Evolutionary conservation across 2,329 filamentous ascomycete genomes (phyloP).

Genomic region (Achaetomium macrosporum): DNA sequence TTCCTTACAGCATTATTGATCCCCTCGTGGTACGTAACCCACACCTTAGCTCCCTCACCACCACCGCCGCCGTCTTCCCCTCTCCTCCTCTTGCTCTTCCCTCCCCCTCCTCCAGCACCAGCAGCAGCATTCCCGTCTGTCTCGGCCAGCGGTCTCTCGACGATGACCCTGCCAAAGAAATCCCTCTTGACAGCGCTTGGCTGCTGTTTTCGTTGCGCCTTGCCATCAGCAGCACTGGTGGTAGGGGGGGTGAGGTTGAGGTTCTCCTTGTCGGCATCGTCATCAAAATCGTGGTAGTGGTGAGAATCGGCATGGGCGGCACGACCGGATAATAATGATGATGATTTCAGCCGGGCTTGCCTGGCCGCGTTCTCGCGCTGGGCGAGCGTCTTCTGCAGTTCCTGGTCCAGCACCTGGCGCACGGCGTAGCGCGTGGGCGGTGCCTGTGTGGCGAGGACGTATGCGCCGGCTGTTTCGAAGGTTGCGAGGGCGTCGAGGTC

Average conservation of each 20-base stretch:
- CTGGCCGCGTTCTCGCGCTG: slow-evolving; percentile 61
- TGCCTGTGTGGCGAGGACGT: slow-evolving; percentile 50
- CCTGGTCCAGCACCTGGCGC: slow-evolving; percentile 86
- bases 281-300: slow-evolving; percentile 9
- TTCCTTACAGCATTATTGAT: slow-evolving; percentile 90
- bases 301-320: slow-evolving; percentile 23
- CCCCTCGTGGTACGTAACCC: slow-evolving; percentile 87
- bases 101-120: neutral
- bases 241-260: too few species aligned
- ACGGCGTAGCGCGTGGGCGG: slow-evolving; percentile 87
- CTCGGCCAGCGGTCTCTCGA: slow-evolving; percentile 34
- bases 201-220: slow-evolving; percentile 27
- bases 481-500: slow-evolving; percentile 71
- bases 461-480: slow-evolving; percentile 62
- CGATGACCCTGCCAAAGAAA: slow-evolving; percentile 76
- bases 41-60: slow-evolving; percentile 48
- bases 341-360: slow-evolving; percentile 54
- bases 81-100: slow-evolving; percentile 32
- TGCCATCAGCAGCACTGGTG: neutral
- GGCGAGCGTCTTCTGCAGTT: slow-evolving; percentile 68
- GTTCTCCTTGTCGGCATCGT: slow-evolving; percentile 38
- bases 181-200: slow-evolving; percentile 58
- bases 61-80: slow-evolving; percentile 33
- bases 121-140: slow-evolving; percentile 35
- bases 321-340: slow-evolving; percentile 3